Base-by-base conservation (phyloP, 306 rosid genomes). In the Calophaca sinica region DNA sequence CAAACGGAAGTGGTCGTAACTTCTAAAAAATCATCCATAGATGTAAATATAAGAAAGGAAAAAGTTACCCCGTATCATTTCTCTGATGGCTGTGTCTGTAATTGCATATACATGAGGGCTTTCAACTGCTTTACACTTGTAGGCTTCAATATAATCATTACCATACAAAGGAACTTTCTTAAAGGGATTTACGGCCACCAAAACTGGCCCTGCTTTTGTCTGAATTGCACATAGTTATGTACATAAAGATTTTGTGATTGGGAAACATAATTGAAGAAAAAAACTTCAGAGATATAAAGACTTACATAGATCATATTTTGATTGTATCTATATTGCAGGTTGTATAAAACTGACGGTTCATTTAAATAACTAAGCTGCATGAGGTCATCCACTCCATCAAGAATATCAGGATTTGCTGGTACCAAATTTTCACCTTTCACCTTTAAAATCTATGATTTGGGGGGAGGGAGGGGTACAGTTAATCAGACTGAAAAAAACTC, bases 291-390 rank as follows among this genome's bases (percentile, higher is more conserved):
- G 31, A 51, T 15, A 71, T 15, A 60, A 70, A 69, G 45, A 84
- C 99, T 82, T 77, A 94, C 99, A 83, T 94, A 94, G n/a, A 94
- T 94, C 87, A 87, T 84, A 83, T 92, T 87, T 20, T 80, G 96
- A 78, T 89, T 90, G 86, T 92, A 94, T 89, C 99, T 90, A 81
- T 83, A 73, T 41, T 90, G 93, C 75, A 94, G 90, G 85, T 94
- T 89, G 87, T 90, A 92, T 81, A 94, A 79, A 73, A 94, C 99
- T 39, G 99, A 86, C 0, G 98, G 99, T 74, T 94, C 98, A 31
- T 94, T 94, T 80, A 94, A 86, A 84, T 94, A 94, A 89, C 99
- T 94, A 28, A 94, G 99, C 76, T 94, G 99, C 99, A 94, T 88
- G 73, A 94, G 97, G 84, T 94, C 99, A 81, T 92, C 97, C 76